Conservation (phyloP, 2,329 filamentous ascomycete genomes). For the Grosmannia huntii region DNA sequence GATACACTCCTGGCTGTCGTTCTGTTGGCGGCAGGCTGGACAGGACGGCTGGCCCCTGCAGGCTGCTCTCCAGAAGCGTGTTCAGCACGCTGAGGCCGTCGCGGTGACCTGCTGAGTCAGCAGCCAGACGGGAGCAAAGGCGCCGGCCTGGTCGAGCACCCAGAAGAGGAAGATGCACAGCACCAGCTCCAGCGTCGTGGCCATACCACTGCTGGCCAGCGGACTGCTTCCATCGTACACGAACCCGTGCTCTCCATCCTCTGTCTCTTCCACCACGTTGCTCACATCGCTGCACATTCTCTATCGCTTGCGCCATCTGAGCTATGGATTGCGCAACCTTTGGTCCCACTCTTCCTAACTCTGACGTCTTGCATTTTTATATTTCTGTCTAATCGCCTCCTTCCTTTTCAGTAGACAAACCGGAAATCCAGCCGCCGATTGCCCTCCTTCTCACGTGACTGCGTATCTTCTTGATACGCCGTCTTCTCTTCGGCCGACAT, state of each 20-base stretch:
- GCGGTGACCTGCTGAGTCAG: not conserved
- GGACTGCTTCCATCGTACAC: not conserved
- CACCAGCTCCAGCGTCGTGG: conserved; percentile 18
- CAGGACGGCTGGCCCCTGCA: not conserved
- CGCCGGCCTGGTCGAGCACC: conserved; percentile 34
- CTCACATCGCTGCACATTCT: not conserved
- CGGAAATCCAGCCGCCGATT: conserved; percentile 31
- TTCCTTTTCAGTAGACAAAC: conserved; percentile 22
- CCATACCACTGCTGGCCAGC: no score
- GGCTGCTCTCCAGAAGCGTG: conserved; percentile 17
- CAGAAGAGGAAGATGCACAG: conserved; percentile 37
- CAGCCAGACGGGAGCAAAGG: conserved; percentile 28
- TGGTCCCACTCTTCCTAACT: not conserved
- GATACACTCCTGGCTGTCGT: not conserved
- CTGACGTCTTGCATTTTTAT: not conserved
- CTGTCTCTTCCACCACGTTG: not conserved
- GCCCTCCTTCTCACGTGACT: conserved; percentile 20
- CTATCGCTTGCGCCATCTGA: not conserved
- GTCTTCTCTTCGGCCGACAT: conserved; percentile 35
- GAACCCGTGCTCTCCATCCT: not conserved
- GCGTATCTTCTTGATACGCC: conserved; percentile 29
- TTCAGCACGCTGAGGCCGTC: no score
- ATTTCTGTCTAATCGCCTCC: not conserved
- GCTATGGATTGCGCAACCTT: not conserved
- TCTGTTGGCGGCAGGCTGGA: no score